Percentiles rank a stretch among this genome's conserved stretches.
Evolutionary conservation across 139 green algal genomes (phyloP).

Genomic region (Coelastrella sp.): DNA sequence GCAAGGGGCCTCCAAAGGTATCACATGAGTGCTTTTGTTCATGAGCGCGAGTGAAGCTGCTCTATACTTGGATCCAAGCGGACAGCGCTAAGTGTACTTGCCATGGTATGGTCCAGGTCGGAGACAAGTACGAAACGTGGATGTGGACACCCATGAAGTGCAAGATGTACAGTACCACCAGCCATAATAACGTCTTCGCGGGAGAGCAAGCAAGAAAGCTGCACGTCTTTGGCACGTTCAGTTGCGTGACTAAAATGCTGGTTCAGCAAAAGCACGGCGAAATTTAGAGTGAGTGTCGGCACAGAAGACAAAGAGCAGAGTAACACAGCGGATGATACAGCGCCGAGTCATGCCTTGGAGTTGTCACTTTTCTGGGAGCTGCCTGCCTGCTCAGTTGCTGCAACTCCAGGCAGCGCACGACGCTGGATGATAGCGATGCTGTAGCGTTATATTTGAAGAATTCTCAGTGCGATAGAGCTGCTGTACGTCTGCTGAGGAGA

Average conservation of each 20-base stretch:
- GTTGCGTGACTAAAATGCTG: not conserved
- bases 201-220: not conserved
- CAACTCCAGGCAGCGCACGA: not conserved
- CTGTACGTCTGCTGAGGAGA: too few species aligned
- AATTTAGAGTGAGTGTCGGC: not conserved
- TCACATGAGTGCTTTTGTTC: too few species aligned
- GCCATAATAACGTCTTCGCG: not conserved
- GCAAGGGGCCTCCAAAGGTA: too few species aligned
- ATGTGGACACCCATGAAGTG: slow-evolving; percentile 8
- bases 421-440: too few species aligned
- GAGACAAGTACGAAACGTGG: slow-evolving; percentile 84
- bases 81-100: slow-evolving; percentile 46
- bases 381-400: not conserved
- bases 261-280: not conserved
- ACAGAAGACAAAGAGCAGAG: too few species aligned
- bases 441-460: too few species aligned
- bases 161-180: not conserved
- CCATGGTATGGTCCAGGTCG: slow-evolving; percentile 94
- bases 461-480: too few species aligned
- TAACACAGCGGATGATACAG: not conserved
- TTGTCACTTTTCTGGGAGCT: not conserved
- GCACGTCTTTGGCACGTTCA: not conserved
- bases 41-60: too few species aligned
- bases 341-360: not conserved
- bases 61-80: not conserved